Evolutionary conservation across 768 basidiomycete genomes (phyloP), one percentile per base, ranked within the genome.

Genomic region (Xerocomellus dryophilus): DNA sequence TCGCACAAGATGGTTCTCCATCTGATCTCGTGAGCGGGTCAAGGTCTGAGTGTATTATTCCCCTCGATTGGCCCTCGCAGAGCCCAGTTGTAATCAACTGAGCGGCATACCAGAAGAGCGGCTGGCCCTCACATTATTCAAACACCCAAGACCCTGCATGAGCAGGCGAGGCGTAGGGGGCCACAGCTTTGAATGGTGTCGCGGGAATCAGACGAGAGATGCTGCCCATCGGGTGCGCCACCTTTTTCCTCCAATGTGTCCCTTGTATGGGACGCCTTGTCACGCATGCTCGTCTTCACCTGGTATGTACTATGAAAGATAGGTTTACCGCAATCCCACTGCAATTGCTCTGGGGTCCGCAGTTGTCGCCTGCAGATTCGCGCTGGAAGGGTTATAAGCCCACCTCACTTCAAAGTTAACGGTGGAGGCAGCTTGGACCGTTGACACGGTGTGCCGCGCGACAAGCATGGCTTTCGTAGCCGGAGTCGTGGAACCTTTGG

Each of bases 11-110:
- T 60, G 62, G 23, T 34, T 31, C 29, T 11, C 45, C 56, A 51
- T 71, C 64, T 62, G 61, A 53, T 51, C 60, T 84, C 68, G 76
- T 81, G 82, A 86, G 82, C 83, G 83, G 83, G 84, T 79, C 76
- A 86, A 86, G 82, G 81, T 86, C 84, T 84, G 85, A 87, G 84
- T 68, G 78, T 81, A 66, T 57, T 79, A 71, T 80, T 81, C 80
- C 78, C 78, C 78, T 76, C 54, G 78, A 81, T 77, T 60, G 82
- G 72, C 78, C 74, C 80, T 81, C 78, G 81, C 79, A 60, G 84
- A 75, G 78, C 69, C 80, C 73, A 72, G 78, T 73, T 72, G 68
- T 78, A 78, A 84, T 62, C 65, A 62, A 73, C 75, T 74, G 72
- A 79, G 78, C 78, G 76, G 71, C 81, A 77, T 79, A 86, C 81